Percentiles rank a stretch among this genome's conserved stretches.
Conservation (phyloP, 495 filamentous ascomycete genomes). For the Platismatia glauca region DNA sequence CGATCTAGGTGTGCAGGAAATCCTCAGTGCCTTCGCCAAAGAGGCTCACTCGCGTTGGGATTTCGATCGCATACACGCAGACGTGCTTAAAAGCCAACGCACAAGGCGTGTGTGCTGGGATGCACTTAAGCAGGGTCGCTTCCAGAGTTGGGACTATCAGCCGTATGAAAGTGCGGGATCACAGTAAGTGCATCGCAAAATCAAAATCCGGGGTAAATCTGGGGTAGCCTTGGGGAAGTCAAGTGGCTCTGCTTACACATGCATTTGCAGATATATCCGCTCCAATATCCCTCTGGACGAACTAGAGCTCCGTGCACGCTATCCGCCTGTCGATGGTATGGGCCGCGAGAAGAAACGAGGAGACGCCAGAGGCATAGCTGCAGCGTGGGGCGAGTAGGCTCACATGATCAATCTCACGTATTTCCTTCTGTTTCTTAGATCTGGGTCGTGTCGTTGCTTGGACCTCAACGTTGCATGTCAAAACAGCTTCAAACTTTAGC, state of each 20-base stretch:
- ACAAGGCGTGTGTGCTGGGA: slow-evolving; percentile 62
- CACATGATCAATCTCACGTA: background rate
- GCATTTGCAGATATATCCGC: slow-evolving; percentile 48
- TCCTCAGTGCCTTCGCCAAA: slow-evolving; percentile 51
- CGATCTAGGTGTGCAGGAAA: slow-evolving; percentile 33
- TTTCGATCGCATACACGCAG: slow-evolving; percentile 56
- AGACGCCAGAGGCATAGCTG: slow-evolving; percentile 19
- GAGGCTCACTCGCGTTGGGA: slow-evolving; percentile 67
- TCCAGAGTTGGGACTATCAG: slow-evolving; percentile 69
- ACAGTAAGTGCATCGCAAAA: slow-evolving; percentile 46
- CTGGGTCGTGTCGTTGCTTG: background rate
- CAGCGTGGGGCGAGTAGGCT: slow-evolving; percentile 11
- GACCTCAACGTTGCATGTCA: background rate
- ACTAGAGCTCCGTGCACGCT: slow-evolving; percentile 56
- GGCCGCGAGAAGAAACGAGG: slow-evolving; percentile 35
- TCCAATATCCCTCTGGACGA: slow-evolving; percentile 60
- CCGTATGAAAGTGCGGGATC: slow-evolving; percentile 56
- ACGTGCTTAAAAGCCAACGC: slow-evolving; percentile 64
- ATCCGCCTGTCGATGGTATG: slow-evolving; percentile 52
- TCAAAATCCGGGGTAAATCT: slow-evolving; percentile 1
- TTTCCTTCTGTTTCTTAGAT: background rate
- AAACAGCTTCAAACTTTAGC: background rate
- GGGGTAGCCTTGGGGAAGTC: no score
- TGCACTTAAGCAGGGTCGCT: slow-evolving; percentile 61
- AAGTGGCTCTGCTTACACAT: slow-evolving; percentile 9